A percentile compares a stretch with the other conserved stretches of the same genome.
Conservation (phyloP, 2,329 filamentous ascomycete genomes). For the Sporothrix pallida region DNA sequence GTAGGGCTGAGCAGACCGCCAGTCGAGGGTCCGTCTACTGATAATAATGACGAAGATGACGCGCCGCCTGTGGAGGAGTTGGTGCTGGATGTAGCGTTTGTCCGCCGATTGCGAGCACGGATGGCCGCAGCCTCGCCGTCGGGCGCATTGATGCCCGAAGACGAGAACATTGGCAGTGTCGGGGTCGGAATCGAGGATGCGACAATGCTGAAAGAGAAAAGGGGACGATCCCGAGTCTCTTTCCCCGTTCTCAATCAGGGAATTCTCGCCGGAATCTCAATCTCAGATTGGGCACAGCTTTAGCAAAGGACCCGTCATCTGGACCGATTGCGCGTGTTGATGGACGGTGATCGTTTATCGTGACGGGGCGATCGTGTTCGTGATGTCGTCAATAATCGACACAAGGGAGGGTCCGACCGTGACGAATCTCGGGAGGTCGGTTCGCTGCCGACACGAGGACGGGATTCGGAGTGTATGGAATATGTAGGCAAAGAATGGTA, state of each 20-base stretch:
- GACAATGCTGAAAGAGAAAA: background rate
- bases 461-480: background rate
- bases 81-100: slow-evolving; percentile 39
- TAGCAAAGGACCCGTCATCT: slow-evolving; percentile 11
- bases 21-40: background rate
- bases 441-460: background rate
- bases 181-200: slow-evolving; percentile 35
- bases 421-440: background rate
- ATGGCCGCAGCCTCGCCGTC: slow-evolving; percentile 50
- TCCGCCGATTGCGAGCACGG: slow-evolving; percentile 59
- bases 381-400: background rate
- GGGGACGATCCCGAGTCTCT: no score
- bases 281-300: slow-evolving; percentile 26
- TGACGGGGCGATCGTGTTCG: background rate
- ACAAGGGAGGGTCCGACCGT: background rate
- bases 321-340: background rate
- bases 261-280: slow-evolving; percentile 11
- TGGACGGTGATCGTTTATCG: background rate
- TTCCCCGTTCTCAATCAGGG: background rate
- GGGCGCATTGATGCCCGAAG: slow-evolving; percentile 53
- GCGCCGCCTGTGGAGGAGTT: slow-evolving; percentile 35
- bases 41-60: slow-evolving; percentile 38
- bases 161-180: slow-evolving; percentile 47
- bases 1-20: slow-evolving; percentile 30
- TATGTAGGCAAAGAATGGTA: background rate